phyloP scores from a whole-genome alignment of 352 stramenopile species.

The Chrysophaeum taylorii region DNA sequence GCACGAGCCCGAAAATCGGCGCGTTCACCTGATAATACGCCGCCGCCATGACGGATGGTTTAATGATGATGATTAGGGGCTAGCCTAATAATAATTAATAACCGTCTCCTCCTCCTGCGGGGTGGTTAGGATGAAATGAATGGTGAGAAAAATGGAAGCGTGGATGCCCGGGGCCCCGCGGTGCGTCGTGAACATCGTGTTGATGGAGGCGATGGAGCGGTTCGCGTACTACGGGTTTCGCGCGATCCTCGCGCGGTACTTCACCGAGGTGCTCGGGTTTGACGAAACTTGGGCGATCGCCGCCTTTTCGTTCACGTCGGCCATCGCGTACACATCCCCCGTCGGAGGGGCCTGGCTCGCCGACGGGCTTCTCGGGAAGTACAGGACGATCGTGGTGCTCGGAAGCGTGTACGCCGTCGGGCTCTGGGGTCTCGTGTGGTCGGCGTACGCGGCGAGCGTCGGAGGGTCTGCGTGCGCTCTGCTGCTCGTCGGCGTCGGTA shows the following conservation, averaged over 20 bases:
- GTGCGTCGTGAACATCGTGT: constrained; percentile 28
- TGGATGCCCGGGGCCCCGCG: background rate
- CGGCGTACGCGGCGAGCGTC: constrained; percentile 17
- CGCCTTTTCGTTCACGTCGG: constrained; percentile 41
- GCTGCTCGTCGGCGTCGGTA: constrained; percentile 40
- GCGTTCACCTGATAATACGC: too few relatives aligned
- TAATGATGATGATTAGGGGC: too few relatives aligned
- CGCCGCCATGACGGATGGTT: too few relatives aligned
- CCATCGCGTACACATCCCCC: constrained; percentile 48
- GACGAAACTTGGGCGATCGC: constrained; percentile 31
- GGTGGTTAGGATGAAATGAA: too few relatives aligned
- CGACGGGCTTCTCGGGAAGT: constrained; percentile 41
- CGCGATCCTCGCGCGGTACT: constrained; percentile 39
- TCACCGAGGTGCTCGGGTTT: constrained; percentile 30
- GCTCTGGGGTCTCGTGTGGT: constrained; percentile 35
- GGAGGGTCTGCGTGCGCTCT: constrained; percentile 29
- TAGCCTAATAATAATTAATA: too few relatives aligned
- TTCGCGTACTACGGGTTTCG: constrained; percentile 58
- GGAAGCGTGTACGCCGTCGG: constrained; percentile 45
- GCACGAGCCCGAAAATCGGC: too few relatives aligned
- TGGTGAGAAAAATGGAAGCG: too few relatives aligned
- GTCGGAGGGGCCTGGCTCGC: constrained; percentile 49
- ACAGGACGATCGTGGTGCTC: constrained; percentile 49
- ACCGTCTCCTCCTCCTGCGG: too few relatives aligned
- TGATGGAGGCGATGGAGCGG: constrained; percentile 48